Base-by-base conservation (phyloP, 257 asterid species). In the Sherardia arvensis region DNA sequence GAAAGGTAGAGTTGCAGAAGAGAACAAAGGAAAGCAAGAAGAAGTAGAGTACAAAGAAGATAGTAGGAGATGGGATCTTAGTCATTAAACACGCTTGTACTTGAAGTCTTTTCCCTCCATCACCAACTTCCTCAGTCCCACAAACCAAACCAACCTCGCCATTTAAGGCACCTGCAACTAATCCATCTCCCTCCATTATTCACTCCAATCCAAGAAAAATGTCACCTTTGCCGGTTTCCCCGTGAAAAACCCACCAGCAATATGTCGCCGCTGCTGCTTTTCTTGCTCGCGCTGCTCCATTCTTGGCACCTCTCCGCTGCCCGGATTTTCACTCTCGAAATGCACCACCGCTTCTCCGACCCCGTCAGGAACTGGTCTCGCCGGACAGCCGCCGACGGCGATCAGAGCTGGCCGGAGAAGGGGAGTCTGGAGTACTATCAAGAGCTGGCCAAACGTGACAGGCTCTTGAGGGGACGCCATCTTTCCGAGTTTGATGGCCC, bases 341-440 rank as follows among this genome's bases (percentile, higher is more conserved):
- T 89, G 80, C 97, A 90, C 82, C 95, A 90, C 68, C 86, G 95
- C 12, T 90, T 84, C 77, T 87, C 95, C 68, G 85, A 85, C 53
- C 80, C 79, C 29, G 86, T 90, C 75, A 85, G 80, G 86, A 77
- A 81, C 27, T 80, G 80, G 85, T 79, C 80, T 11, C 79, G 69
- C 18, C 79, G 68, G 56, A 68, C 36, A 62, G 47, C 65, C 60
- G 72, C 69, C 23, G 57, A 72, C 6, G 74, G 69, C 68, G 68
- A 23, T 33, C 76, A 61, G 5, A 56, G 48, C 56, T 87, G 86
- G 95, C 93, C 96, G 29, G 78, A 53, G 15, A 79, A 77, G 57
- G 89, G 86, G 2, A 85, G 74, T 33, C 59, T 74, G 15, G 90
- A 84, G 69, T 87, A 83, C 77, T 85, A 83, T 64, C 68, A 76